These are phyloP conservation scores for Trichophyton schoenleinii DNA, from an alignment of 2,329 filamentous ascomycete species.

Conservation along the genomic window DNA sequence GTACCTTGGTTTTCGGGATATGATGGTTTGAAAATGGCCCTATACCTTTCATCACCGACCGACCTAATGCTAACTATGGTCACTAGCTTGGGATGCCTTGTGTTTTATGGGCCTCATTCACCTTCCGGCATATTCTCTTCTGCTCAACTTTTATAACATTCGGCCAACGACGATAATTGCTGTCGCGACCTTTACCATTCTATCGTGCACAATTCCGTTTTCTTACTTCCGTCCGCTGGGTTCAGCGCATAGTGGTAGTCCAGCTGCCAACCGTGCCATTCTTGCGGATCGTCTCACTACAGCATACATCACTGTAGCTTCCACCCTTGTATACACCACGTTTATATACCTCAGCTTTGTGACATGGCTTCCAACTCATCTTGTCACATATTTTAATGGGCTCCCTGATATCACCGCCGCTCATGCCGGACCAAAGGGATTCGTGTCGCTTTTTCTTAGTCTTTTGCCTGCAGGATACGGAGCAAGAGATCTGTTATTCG, in stretches of 20 bases:
- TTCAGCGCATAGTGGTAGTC: slow-evolving; percentile 47
- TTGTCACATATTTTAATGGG: slow-evolving; percentile 64
- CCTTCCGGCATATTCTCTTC: slow-evolving; percentile 62
- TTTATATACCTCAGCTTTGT: slow-evolving; percentile 56
- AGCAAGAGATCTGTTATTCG: slow-evolving; percentile 64
- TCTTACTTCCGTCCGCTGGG: slow-evolving; percentile 58
- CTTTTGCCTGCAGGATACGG: slow-evolving; percentile 59
- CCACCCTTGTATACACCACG: slow-evolving; percentile 62
- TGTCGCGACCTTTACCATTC: slow-evolving; percentile 54
- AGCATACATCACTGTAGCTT: slow-evolving; percentile 53
- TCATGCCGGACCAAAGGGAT: slow-evolving; percentile 47
- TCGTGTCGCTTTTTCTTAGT: slow-evolving; percentile 35
- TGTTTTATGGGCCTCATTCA: slow-evolving; percentile 58
- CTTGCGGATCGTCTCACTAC: slow-evolving; percentile 51
- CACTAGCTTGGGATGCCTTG: slow-evolving; percentile 40
- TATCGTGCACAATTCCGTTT: slow-evolving; percentile 61
- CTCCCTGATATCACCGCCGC: slow-evolving; percentile 57
- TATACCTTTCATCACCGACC: neutral
- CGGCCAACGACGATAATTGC: slow-evolving; percentile 47
- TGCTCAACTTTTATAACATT: slow-evolving; percentile 65
- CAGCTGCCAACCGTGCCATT: slow-evolving; percentile 43
- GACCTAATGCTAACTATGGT: neutral
- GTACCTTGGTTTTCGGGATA: slow-evolving; percentile 62
- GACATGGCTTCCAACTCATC: slow-evolving; percentile 55
- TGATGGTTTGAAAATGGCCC: slow-evolving; percentile 38